Evolutionary conservation across 73 alveolate genomes (phyloP).

Genomic region (Halteria grandinella): DNA sequence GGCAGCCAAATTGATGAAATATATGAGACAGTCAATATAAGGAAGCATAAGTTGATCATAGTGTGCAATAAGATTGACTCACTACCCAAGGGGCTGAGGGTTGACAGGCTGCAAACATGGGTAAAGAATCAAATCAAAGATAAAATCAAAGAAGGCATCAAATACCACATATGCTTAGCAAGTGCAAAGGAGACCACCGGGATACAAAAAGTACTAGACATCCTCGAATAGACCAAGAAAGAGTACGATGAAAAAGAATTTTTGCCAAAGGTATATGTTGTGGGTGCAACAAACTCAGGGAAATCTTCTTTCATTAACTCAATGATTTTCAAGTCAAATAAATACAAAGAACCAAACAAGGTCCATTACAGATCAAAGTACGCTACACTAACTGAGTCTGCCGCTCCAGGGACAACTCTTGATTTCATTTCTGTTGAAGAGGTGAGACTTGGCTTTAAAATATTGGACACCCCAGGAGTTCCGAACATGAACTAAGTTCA

Average conservation of each 20-base stretch:
- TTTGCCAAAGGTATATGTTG: constrained; percentile 62
- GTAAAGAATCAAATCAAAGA: constrained; percentile 35
- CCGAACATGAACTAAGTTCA: constrained; percentile 61
- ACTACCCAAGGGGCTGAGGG: constrained; percentile 49
- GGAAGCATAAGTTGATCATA: constrained; percentile 41
- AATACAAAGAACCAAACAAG: constrained; percentile 28
- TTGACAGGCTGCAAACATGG: constrained; percentile 57
- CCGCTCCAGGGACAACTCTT: constrained; percentile 73
- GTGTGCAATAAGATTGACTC: constrained; percentile 72
- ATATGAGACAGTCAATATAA: constrained; percentile 38
- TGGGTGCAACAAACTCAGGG: constrained; percentile 77
- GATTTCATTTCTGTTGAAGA: constrained; percentile 55
- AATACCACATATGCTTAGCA: constrained; percentile 45
- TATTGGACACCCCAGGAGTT: constrained; percentile 76
- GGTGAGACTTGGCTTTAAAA: constrained; percentile 48
- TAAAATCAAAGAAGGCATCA: constrained; percentile 17
- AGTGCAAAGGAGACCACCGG: constrained; percentile 73
- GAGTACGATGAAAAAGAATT: not conserved
- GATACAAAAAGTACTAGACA: constrained; percentile 33
- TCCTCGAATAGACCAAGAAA: constrained; percentile 34
- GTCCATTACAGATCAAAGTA: constrained; percentile 21
- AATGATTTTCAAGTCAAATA: constrained; percentile 47
- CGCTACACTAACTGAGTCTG: constrained; percentile 57
- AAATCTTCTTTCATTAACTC: constrained; percentile 68
- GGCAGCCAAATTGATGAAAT: constrained; percentile 64